Evolutionary conservation across 257 asterid genomes (phyloP).

Genomic region (Primulina tabacum): DNA sequence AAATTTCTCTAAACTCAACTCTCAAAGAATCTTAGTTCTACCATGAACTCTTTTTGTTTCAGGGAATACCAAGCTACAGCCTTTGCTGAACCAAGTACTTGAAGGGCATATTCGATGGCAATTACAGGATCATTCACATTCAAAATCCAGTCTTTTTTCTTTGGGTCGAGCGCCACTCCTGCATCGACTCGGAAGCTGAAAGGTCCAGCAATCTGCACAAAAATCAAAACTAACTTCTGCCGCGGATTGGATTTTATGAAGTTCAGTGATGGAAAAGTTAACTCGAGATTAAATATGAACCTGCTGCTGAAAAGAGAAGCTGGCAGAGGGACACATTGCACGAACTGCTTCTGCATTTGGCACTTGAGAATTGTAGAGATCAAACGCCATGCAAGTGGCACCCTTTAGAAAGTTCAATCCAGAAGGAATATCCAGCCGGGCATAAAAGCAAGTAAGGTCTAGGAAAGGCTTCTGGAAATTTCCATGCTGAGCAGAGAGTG

Average conservation of each 20-base stretch:
- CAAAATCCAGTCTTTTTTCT: conserved; percentile 37
- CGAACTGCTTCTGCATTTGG: conserved; percentile 51
- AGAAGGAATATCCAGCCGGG: conserved; percentile 60
- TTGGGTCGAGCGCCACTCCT: conserved; percentile 49
- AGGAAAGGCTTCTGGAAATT: conserved; percentile 61
- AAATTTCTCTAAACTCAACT: conserved; percentile 21
- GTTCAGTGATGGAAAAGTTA: background rate
- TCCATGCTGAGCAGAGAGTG: conserved; percentile 67
- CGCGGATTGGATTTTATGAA: background rate
- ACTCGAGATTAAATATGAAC: conserved; percentile 28
- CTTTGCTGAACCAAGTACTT: conserved; percentile 81
- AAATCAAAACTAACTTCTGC: background rate
- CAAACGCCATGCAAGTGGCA: conserved; percentile 47
- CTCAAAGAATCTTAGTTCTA: conserved; percentile 76
- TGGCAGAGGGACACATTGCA: conserved; percentile 57
- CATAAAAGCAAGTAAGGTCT: conserved; percentile 60
- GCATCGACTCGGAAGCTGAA: conserved; percentile 81
- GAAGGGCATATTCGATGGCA: conserved; percentile 75
- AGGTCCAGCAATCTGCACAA: conserved; percentile 74
- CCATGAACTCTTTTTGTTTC: conserved; percentile 70
- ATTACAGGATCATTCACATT: conserved; percentile 54
- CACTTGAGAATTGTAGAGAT: conserved; percentile 49
- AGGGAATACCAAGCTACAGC: conserved; percentile 89
- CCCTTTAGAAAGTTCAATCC: conserved; percentile 56
- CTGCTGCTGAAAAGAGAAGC: conserved; percentile 83